Evolutionary conservation across 2,329 filamentous ascomycete species (phyloP).

Genomic region (Botryosphaeria dothidea): DNA sequence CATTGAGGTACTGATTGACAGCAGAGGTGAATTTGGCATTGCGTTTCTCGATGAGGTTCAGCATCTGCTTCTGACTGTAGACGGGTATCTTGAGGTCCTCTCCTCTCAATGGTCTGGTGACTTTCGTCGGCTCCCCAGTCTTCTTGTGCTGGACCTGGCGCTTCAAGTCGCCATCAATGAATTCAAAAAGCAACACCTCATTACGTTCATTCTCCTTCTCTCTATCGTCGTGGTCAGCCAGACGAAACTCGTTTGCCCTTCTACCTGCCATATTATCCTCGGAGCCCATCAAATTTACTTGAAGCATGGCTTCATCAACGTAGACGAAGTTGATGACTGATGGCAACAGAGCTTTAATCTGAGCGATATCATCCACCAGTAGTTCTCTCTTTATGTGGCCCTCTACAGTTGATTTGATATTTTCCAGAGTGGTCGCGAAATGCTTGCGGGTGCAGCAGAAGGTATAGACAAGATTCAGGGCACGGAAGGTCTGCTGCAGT

Average conservation of each 20-base stretch:
- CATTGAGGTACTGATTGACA: slow-evolving; percentile 73
- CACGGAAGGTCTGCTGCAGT: slow-evolving; percentile 75
- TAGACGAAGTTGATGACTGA: slow-evolving; percentile 80
- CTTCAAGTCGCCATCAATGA: slow-evolving; percentile 87
- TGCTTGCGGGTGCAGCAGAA: slow-evolving; percentile 94
- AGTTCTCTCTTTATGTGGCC: slow-evolving; percentile 73
- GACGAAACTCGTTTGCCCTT: slow-evolving; percentile 45
- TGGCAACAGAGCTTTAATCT: slow-evolving; percentile 76
- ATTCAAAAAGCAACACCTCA: slow-evolving; percentile 87
- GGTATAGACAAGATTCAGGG: slow-evolving; percentile 89
- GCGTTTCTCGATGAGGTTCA: slow-evolving; percentile 81
- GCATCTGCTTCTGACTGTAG: slow-evolving; percentile 91
- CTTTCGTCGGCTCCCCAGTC: slow-evolving; percentile 70
- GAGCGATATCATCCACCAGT: slow-evolving; percentile 75
- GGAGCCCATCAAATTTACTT: slow-evolving; percentile 73
- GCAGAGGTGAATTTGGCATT: slow-evolving; percentile 81
- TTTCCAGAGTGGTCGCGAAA: slow-evolving; percentile 87
- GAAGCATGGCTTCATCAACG: slow-evolving; percentile 79
- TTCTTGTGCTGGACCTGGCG: slow-evolving; percentile 71
- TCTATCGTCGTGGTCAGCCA: slow-evolving; percentile 32
- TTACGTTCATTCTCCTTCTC: slow-evolving; percentile 46
- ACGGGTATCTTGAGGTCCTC: slow-evolving; percentile 90
- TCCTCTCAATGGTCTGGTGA: slow-evolving; percentile 67
- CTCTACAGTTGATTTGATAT: slow-evolving; percentile 81
- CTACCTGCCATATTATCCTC: slow-evolving; percentile 66